Evolutionary conservation across 2,329 filamentous ascomycete species (phyloP).

Genomic region (Penicillium brasilianum): DNA sequence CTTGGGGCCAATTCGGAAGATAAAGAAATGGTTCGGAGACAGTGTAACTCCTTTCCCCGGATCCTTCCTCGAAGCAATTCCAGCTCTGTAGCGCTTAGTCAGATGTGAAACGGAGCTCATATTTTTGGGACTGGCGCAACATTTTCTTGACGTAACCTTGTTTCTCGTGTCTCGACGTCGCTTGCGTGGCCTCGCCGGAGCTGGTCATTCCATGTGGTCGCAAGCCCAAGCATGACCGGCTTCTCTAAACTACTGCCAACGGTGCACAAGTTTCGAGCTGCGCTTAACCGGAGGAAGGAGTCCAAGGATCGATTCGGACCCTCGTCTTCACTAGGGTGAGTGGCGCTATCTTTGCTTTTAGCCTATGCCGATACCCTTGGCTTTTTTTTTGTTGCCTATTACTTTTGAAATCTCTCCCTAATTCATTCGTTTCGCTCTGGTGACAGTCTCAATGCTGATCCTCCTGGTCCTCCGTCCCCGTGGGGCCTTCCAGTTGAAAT

Average conservation of each 20-base stretch:
- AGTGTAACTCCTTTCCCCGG: background rate
- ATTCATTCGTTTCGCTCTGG: background rate
- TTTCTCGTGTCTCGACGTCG: background rate
- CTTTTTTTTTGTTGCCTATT: background rate
- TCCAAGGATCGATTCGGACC: slow-evolving; percentile 30
- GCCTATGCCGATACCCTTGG: background rate
- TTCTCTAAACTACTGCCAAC: slow-evolving; percentile 39
- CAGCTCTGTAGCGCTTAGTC: slow-evolving; percentile 22
- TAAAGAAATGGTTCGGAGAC: background rate
- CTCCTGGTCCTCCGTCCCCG: slow-evolving; percentile 36
- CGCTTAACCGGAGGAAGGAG: slow-evolving; percentile 38
- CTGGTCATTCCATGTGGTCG: slow-evolving; percentile 35
- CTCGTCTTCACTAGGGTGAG: slow-evolving; percentile 36
- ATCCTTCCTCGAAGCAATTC: background rate
- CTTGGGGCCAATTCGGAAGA: background rate
- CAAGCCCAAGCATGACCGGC: slow-evolving; percentile 41
- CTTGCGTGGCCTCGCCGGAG: slow-evolving; percentile 22
- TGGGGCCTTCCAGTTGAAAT: slow-evolving; percentile 52
- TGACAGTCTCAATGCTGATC: slow-evolving; percentile 29
- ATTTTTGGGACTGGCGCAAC: background rate
- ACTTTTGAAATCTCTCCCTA: background rate
- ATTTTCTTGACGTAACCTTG: background rate
- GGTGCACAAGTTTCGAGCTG: slow-evolving; percentile 41
- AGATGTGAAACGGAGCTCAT: slow-evolving; percentile 2
- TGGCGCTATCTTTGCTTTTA: background rate